A percentile compares a stretch with the other conserved stretches of the same genome.
phyloP scores from a whole-genome alignment of 306 rosid genomes.

The Casuarina equisetifolia region DNA sequence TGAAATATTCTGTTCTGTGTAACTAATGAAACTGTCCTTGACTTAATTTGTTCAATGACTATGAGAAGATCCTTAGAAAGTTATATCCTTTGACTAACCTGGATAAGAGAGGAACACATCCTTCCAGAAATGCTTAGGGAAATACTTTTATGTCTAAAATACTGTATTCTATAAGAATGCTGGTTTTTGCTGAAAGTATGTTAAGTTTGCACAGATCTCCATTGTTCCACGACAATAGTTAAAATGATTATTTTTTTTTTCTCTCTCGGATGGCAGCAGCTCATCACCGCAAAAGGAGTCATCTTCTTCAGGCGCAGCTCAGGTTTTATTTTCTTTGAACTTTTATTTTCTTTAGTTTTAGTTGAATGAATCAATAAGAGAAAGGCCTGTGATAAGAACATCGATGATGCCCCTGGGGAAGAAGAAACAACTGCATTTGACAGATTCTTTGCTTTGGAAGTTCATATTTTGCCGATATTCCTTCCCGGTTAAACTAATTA shows the following conservation, averaged over 20 bases:
- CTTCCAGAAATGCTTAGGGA: not conserved
- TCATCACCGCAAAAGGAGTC: constrained; percentile 31
- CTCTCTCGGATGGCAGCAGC: not conserved
- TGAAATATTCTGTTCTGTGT: not conserved
- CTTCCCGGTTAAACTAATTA: not conserved
- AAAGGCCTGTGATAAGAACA: not conserved
- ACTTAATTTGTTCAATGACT: not conserved
- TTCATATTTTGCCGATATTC: not conserved
- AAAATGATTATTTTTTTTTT: not conserved
- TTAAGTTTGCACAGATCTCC: not conserved
- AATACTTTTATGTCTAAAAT: not conserved
- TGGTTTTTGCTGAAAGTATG: not conserved
- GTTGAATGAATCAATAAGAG: not conserved
- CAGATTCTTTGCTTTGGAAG: not conserved
- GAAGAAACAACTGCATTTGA: not conserved
- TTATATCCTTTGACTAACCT: not conserved
- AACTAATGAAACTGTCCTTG: not conserved
- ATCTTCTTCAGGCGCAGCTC: constrained; percentile 26
- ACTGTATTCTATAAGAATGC: not conserved
- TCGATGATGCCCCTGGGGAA: not conserved
- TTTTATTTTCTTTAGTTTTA: not conserved
- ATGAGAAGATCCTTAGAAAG: not conserved
- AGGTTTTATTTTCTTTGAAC: constrained; percentile 12
- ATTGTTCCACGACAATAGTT: not conserved
- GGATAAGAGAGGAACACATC: not conserved